Percentiles rank a stretch among this genome's conserved stretches.
Conservation (phyloP, 2,329 filamentous ascomycete species). For the Fusarium mexicanum region DNA sequence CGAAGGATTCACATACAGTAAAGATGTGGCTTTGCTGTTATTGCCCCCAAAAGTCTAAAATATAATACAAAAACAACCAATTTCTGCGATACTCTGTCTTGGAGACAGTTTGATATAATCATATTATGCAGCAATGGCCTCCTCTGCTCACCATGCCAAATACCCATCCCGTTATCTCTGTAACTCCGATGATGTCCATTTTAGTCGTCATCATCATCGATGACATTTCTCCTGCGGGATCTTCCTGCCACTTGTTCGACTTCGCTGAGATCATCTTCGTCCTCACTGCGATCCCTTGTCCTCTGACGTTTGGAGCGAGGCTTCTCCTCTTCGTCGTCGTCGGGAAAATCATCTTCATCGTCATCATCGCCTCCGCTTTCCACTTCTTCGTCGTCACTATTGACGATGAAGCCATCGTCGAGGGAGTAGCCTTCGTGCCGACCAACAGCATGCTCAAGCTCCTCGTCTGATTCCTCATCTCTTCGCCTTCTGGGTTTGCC, state of each 20-base stretch:
- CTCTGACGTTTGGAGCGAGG: constrained; percentile 60
- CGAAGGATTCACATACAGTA: background rate
- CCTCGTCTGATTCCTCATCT: constrained; percentile 83
- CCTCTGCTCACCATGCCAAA: constrained; percentile 2
- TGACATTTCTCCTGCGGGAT: constrained; percentile 63
- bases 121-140: constrained; percentile 28
- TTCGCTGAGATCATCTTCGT: constrained; percentile 63
- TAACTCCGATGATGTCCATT: background rate
- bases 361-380: constrained; percentile 72
- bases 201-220: constrained; percentile 70
- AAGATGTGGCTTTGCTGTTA: background rate
- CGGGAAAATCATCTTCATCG: constrained; percentile 66
- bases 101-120: background rate
- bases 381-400: constrained; percentile 76
- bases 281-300: constrained; percentile 57
- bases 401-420: constrained; percentile 81
- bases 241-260: constrained; percentile 60
- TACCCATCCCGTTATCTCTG: background rate
- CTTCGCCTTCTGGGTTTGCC: constrained; percentile 63
- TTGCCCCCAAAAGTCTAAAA: background rate
- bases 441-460: constrained; percentile 68
- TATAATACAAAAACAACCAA: background rate
- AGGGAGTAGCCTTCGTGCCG: constrained; percentile 81
- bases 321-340: constrained; percentile 62
- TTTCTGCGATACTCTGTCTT: background rate